These are phyloP conservation scores for Trichocomaceae sp. DNA, from an alignment of 2,329 filamentous ascomycete genomes.

Conservation along the genomic window DNA sequence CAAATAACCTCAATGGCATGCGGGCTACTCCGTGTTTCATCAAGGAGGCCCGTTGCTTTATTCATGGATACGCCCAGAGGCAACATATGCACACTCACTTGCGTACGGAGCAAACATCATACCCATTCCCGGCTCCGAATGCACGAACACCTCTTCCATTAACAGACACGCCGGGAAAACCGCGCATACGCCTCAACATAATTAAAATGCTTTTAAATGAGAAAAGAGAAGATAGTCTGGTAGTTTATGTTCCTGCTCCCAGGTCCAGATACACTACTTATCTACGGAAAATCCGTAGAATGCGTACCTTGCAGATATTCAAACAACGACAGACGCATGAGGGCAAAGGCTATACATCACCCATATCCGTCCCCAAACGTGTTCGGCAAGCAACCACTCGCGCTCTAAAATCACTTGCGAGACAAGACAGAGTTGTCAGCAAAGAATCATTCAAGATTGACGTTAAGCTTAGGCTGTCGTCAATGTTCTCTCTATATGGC, in stretches of 20 bases:
- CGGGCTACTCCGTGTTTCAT: background rate
- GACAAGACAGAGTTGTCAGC: constrained; percentile 18
- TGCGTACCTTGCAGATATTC: background rate
- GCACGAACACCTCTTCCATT: background rate
- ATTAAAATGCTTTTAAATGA: background rate
- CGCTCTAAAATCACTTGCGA: constrained; percentile 16
- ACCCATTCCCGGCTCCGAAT: background rate
- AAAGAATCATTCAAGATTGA: constrained; percentile 18
- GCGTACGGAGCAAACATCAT: background rate
- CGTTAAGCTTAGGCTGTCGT: constrained; percentile 18
- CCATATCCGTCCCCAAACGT: constrained; percentile 7
- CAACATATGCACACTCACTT: background rate
- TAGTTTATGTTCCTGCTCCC: background rate
- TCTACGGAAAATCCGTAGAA: background rate
- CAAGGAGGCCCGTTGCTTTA: background rate
- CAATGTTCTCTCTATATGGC: constrained; percentile 18
- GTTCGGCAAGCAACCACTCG: constrained; percentile 14
- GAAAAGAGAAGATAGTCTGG: background rate
- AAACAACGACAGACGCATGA: background rate
- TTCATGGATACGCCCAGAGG: background rate
- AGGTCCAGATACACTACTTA: background rate
- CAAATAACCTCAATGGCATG: background rate
- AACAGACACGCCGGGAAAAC: background rate
- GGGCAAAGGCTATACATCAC: background rate
- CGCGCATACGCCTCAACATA: background rate